A percentile compares a stretch with the other conserved stretches of the same genome.
phyloP scores from a whole-genome alignment of 495 filamentous ascomycete genomes.

The Clavariopsis aquatica region DNA sequence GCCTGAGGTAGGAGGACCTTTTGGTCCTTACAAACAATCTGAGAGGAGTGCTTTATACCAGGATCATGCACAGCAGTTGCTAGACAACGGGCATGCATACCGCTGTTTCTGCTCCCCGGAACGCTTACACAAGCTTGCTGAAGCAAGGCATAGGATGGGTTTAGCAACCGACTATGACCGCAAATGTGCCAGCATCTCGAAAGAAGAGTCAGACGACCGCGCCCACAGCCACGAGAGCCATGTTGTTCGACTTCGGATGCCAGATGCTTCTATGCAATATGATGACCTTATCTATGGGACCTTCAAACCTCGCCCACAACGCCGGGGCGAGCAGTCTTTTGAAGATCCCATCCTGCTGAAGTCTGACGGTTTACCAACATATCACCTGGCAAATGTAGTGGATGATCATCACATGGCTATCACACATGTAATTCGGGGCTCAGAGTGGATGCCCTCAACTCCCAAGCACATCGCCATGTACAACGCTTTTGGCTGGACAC shows the following conservation, averaged over 20 bases:
- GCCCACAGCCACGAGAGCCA: conserved; percentile 68
- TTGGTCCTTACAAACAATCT: conserved; percentile 82
- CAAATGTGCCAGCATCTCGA: conserved; percentile 66
- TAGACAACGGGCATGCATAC: conserved; percentile 75
- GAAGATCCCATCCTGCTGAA: conserved; percentile 87
- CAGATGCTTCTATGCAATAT: conserved; percentile 60
- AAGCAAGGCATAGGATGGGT: conserved; percentile 59
- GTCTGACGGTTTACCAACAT: conserved; percentile 87
- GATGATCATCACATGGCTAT: conserved; percentile 94
- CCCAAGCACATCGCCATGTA: conserved; percentile 87
- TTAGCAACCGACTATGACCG: conserved; percentile 73
- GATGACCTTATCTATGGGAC: conserved; percentile 73
- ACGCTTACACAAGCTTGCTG: conserved; percentile 64
- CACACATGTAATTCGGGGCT: conserved; percentile 89
- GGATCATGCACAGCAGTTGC: conserved; percentile 67
- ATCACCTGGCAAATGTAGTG: conserved; percentile 95
- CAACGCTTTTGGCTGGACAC: conserved; percentile 83
- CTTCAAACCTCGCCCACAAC: conserved; percentile 45
- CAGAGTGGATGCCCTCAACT: conserved; percentile 93
- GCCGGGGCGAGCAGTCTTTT: conserved; percentile 53
- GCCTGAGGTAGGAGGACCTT: conserved; percentile 73
- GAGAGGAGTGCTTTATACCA: conserved; percentile 75
- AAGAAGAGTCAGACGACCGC: conserved; percentile 66
- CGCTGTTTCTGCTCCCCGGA: conserved; percentile 87
- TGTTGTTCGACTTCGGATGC: conserved; percentile 72